Evolutionary conservation across 1,139 yeast genomes (phyloP), one percentile per base, ranked within the genome.

Genomic region (Debaryomycetaceae sp.): DNA sequence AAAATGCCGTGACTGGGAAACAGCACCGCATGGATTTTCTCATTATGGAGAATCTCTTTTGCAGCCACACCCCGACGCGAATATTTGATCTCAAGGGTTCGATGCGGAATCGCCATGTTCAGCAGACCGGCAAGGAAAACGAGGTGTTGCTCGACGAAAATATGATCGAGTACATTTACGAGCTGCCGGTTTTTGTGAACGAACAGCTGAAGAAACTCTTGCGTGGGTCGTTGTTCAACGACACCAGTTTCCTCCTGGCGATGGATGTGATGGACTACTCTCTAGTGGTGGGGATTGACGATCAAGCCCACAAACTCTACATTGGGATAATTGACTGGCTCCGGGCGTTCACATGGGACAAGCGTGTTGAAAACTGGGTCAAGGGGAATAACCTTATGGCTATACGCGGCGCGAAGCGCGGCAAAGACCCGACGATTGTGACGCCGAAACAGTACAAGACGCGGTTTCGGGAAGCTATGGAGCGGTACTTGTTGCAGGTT

Each of bases 231-330:
- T 57, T 92, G 23, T 90, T 93, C 76, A 92, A 92, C 47, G 99
- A 92, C 45, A 90, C 98, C 0, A 61, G 92, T 22, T 92, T 90
- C 50, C 60, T 92, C 31, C 90, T 95, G 11, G 93, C 93, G 40
- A 86, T 90, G 95, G 94, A 92, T 47, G 97, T 92, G 10, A 92
- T 92, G 99, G 99, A 92, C 53, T 92, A 92, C 47, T 87, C 97
- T 1, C 62, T 92, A 40, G 95, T 92, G 12, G 79, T 92, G 37
- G 98, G 97, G 0, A 82, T 92, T 28, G 92, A 82, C 44, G 76
- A 73, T 23, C 68, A 70, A 27, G 68, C 74, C 30, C 68, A 66
- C 37, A 68, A 69, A 35, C 74, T 77, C 31, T 83, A 87, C 25
- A 94, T 87, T 22, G 99, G 99, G 4, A 90, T 92, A 26, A 90